Percentiles rank a stretch among this genome's conserved stretches.
Evolutionary conservation across 441 rosid species (phyloP).

Genomic region (Geranium incanum): DNA sequence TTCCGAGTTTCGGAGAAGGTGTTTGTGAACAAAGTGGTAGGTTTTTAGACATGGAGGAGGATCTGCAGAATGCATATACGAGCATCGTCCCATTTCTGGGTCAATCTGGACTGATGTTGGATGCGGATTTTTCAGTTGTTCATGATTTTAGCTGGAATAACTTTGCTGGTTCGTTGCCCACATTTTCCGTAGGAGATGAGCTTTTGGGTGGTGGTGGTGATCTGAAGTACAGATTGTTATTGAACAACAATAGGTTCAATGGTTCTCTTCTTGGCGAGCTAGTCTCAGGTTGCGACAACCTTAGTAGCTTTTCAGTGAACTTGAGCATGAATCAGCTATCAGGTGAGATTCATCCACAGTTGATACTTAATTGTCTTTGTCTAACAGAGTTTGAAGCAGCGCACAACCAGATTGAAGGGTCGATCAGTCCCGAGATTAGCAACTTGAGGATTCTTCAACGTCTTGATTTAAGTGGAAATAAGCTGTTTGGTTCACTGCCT

Average conservation of each 20-base stretch:
- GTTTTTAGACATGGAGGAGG: constrained; percentile 33
- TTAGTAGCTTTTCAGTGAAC: constrained; percentile 40
- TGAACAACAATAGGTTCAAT: constrained; percentile 43
- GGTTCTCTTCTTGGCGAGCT: constrained; percentile 37
- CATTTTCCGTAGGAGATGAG: constrained; percentile 37
- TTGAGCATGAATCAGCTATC: constrained; percentile 45
- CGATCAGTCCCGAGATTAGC: constrained; percentile 33
- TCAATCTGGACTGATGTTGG: constrained; percentile 11
- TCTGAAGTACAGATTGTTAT: constrained; percentile 36
- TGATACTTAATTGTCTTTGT: constrained; percentile 30
- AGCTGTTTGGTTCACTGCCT: constrained; percentile 41
- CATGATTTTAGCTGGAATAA: constrained; percentile 61
- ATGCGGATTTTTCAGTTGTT: constrained; percentile 22
- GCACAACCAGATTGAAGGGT: constrained; percentile 42
- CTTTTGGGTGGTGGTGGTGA: constrained; percentile 22
- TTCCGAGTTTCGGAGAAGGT: constrained; percentile 35
- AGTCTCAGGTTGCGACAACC: constrained; percentile 33
- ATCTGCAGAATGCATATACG: constrained; percentile 28
- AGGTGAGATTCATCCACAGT: constrained; percentile 27
- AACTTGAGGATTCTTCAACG: constrained; percentile 37
- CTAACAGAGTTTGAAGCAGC: constrained; percentile 46
- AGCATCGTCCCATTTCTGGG: constrained; percentile 29
- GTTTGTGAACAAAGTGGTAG: constrained; percentile 25
- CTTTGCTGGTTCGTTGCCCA: constrained; percentile 42
- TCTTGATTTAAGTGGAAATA: constrained; percentile 45